Conservation (phyloP, 2,329 filamentous ascomycete genomes). For the Fusarium sp. region DNA sequence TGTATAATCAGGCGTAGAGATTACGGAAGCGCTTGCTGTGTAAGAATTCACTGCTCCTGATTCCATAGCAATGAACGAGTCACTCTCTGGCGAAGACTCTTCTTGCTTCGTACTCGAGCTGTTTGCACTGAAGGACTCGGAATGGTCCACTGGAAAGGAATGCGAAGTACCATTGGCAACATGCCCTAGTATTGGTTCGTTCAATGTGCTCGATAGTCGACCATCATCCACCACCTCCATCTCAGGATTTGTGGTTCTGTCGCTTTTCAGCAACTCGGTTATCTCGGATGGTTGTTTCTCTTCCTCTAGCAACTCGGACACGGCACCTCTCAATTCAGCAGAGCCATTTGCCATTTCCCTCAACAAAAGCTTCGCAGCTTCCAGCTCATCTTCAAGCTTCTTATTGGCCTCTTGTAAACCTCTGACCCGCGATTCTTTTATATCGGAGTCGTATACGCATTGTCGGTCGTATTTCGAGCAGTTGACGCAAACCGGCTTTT, state of each 20-base stretch:
- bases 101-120: background rate
- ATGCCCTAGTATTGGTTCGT: rapidly evolving
- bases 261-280: rapidly evolving
- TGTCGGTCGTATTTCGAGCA: background rate
- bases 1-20: too few relatives aligned
- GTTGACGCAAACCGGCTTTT: background rate
- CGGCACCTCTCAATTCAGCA: background rate
- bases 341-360: background rate
- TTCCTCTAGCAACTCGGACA: background rate
- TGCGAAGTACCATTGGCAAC: background rate
- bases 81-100: background rate
- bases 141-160: too few relatives aligned
- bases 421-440: background rate
- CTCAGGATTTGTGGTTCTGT: background rate
- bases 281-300: slow-evolving; percentile 1
- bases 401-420: background rate
- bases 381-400: background rate
- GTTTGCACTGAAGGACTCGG: background rate
- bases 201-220: too few relatives aligned
- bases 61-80: rapidly evolving
- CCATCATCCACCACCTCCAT: rapidly evolving
- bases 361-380: background rate
- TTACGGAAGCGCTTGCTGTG: rapidly evolving
- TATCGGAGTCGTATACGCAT: slow-evolving; percentile 14
- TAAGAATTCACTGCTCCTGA: rapidly evolving